These are phyloP conservation scores for Fusarium sacchari DNA, from an alignment of 2,329 filamentous ascomycete species.

Conservation along the genomic window DNA sequence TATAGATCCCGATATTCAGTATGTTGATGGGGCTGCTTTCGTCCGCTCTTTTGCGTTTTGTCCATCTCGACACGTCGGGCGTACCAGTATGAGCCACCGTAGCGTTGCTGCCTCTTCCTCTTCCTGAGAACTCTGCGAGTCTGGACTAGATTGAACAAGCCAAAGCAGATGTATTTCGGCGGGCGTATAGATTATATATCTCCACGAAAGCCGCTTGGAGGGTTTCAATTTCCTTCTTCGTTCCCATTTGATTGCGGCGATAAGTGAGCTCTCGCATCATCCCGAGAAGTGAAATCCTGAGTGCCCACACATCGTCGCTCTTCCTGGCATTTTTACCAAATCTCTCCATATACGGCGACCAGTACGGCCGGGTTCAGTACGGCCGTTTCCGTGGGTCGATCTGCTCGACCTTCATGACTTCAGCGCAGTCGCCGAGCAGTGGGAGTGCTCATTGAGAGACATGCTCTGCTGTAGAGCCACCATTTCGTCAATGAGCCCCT, in stretches of 20 bases:
- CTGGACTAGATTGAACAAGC: not conserved
- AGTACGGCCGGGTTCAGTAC: constrained; percentile 41
- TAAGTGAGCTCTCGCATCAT: constrained; percentile 32
- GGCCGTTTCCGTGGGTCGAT: constrained; percentile 11
- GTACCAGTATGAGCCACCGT: not conserved
- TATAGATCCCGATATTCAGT: no score
- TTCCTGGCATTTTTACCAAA: constrained; percentile 28
- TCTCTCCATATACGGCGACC: constrained; percentile 43
- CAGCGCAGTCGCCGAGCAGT: constrained; percentile 45
- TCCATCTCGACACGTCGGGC: not conserved
- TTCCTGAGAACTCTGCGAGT: not conserved
- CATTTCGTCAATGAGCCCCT: not conserved
- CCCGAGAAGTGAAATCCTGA: constrained; percentile 45
- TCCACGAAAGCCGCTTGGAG: not conserved
- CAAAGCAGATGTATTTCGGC: not conserved
- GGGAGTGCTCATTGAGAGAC: not conserved
- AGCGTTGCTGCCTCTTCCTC: no score
- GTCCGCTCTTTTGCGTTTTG: not conserved
- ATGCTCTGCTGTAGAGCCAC: not conserved
- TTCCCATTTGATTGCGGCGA: not conserved
- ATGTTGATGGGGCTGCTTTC: no score
- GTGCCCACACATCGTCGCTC: constrained; percentile 48
- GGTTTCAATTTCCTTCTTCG: not conserved
- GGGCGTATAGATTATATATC: not conserved
- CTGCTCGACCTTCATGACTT: constrained; percentile 35